phyloP scores from a whole-genome alignment of 2,329 filamentous ascomycete species.

The Monosporascus sp. region DNA sequence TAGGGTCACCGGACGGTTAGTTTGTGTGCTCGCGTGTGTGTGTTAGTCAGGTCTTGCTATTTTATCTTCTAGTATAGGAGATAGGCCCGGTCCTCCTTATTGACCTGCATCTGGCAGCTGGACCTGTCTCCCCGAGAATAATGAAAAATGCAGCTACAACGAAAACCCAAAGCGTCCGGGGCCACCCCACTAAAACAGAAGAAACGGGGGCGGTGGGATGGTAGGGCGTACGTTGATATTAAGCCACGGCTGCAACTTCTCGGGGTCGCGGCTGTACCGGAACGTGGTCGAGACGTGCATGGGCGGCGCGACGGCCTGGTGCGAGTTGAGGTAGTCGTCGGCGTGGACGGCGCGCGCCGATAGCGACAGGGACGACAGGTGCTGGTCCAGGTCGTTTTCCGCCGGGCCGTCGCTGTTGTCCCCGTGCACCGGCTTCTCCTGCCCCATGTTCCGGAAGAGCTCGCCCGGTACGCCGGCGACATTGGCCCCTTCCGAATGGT shows the following conservation, averaged over 20 bases:
- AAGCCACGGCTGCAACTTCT: conserved; percentile 48
- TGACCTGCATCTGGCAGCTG: no score
- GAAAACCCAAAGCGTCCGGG: not conserved
- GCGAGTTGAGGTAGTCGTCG: conserved; percentile 69
- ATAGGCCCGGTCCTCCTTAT: no score
- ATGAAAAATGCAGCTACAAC: not conserved
- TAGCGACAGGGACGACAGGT: conserved; percentile 41
- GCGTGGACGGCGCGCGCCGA: conserved; percentile 75
- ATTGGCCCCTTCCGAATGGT: not conserved
- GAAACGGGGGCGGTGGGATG: not conserved
- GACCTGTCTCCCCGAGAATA: not conserved
- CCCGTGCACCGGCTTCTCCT: conserved; percentile 10
- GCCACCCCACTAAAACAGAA: not conserved
- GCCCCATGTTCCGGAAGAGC: not conserved
- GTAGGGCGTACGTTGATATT: conserved; percentile 50
- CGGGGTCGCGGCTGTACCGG: conserved; percentile 69
- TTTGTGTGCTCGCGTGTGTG: not conserved
- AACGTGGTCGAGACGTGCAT: conserved; percentile 91
- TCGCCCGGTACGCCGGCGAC: not conserved
- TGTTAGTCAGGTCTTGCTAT: conserved; percentile 2
- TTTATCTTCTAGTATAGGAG: no score
- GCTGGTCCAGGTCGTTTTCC: conserved; percentile 25
- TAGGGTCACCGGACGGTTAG: not conserved
- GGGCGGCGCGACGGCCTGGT: conserved; percentile 78
- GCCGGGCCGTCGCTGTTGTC: conserved; percentile 7